Base-by-base conservation (phyloP, 2,329 filamentous ascomycete species). In the Aspergillus sp. region DNA sequence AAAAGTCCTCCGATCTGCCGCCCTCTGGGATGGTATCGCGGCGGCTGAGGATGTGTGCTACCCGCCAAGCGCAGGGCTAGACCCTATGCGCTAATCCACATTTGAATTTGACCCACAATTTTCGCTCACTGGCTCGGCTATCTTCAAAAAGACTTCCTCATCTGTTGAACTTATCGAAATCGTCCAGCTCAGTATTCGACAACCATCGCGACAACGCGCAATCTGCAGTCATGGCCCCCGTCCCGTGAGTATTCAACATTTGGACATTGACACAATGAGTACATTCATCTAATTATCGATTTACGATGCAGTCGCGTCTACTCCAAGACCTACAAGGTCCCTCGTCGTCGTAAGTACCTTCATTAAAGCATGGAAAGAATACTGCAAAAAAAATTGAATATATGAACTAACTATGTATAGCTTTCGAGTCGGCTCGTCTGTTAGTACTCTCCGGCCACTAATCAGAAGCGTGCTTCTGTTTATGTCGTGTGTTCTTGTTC, bases 361-460 rank as follows among this genome's bases (percentile, higher is more conserved):
- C 17, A n/a, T 15, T 20, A 13, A n/a, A 48, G 20, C 5, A 13
- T 17, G 6, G 8, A 24, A 34, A 36, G 15, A n/a, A 53, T 52
- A 54, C 57, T n/a, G 2, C 18, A 17, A 5, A 18, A 32, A 24
- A 24, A 3, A 24, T n/a, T 15, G 13, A 38, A 48, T 50, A 51
- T 24, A 38, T 48, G 67, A 62, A 65, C 78, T 82, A 72, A 82
- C 68, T 52, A 61, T 62, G 32, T 58, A 57, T 68, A 83, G 83
- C 95, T 78, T 98, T 96, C 87, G 95, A 98, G 90, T 93, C 93
- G 83, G 95, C 95, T 85, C 95, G 95, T 90, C 88, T 99, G 95
- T 98, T 89, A 90, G 93, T 96, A 88, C 67, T 71, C 71, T 78
- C 86, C 86, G 92, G 89, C 93, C 95, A 98, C 89, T 98, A 89